Evolutionary conservation across 2,329 filamentous ascomycete species (phyloP).

Genomic region (Cytospora piceae): DNA sequence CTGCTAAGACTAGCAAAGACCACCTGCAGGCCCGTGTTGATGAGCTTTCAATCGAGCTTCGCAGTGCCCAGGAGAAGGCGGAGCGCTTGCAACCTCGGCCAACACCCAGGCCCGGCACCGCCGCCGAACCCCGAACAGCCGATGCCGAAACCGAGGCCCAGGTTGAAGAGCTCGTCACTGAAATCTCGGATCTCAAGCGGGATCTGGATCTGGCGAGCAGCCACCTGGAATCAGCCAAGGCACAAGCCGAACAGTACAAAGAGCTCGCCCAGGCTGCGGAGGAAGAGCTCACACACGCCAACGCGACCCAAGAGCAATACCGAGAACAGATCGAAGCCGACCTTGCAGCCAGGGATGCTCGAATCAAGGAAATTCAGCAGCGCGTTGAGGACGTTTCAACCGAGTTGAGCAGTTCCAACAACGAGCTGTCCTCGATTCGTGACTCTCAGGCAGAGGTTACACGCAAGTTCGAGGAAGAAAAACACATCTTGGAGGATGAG

Average conservation of each 20-base stretch:
- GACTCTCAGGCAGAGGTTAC: constrained; percentile 77
- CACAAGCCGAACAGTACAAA: constrained; percentile 85
- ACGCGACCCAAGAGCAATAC: constrained; percentile 82
- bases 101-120: constrained; percentile 60
- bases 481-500: constrained; percentile 76
- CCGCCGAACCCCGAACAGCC: constrained; percentile 45
- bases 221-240: constrained; percentile 80
- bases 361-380: constrained; percentile 80
- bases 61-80: constrained; percentile 85
- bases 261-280: constrained; percentile 85
- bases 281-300: constrained; percentile 80
- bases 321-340: constrained; percentile 81
- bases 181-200: constrained; percentile 84
- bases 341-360: constrained; percentile 76
- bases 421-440: constrained; percentile 77
- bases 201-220: constrained; percentile 80
- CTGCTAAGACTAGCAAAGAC: constrained; percentile 84
- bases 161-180: constrained; percentile 79
- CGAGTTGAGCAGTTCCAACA: constrained; percentile 81
- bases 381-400: constrained; percentile 80
- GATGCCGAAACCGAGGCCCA: constrained; percentile 57
- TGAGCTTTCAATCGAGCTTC: constrained; percentile 85
- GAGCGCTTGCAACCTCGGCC: constrained; percentile 81
- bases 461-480: constrained; percentile 78
- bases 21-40: constrained; percentile 88